These are phyloP conservation scores for Yarrowia keelungensis DNA, from an alignment of 805 yeast genomes.

Conservation along the genomic window DNA sequence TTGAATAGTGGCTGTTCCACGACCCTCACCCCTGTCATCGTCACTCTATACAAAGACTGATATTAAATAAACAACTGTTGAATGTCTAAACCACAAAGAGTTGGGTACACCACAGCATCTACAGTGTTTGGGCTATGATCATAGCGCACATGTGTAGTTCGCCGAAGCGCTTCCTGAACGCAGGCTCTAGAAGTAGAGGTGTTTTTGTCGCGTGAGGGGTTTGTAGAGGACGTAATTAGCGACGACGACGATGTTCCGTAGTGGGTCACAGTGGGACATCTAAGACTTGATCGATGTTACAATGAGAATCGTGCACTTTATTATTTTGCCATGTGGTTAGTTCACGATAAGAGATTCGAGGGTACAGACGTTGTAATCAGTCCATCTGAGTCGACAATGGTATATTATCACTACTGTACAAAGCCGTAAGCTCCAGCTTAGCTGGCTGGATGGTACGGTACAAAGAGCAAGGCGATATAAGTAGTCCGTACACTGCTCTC, in stretches of 20 bases:
- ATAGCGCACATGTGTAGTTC: not conserved
- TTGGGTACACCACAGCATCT: not conserved
- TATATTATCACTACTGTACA: constrained; percentile 4
- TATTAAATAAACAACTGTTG: constrained; percentile 16
- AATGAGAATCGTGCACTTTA: not conserved
- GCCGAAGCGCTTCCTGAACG: not conserved
- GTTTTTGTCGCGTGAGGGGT: constrained; percentile 7
- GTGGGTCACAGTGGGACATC: not conserved
- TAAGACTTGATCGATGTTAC: not conserved
- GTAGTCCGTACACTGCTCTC: not conserved
- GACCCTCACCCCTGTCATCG: not conserved
- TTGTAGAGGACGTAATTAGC: not conserved
- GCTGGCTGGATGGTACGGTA: constrained; percentile 7
- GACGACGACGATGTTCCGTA: not conserved
- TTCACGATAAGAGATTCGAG: constrained; percentile 19
- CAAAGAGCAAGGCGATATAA: not conserved
- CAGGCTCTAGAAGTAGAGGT: constrained; percentile 5
- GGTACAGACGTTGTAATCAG: not conserved
- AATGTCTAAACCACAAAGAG: not conserved
- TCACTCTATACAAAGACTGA: not conserved
- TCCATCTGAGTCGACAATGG: not conserved
- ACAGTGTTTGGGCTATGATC: not conserved
- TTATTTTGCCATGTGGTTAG: constrained; percentile 6
- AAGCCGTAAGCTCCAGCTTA: constrained; percentile 4
- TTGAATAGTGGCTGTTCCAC: not conserved